Evolutionary conservation across 192 early-diverging fungal genomes (phyloP).

Genomic region (Dimargaris xerosporica): DNA sequence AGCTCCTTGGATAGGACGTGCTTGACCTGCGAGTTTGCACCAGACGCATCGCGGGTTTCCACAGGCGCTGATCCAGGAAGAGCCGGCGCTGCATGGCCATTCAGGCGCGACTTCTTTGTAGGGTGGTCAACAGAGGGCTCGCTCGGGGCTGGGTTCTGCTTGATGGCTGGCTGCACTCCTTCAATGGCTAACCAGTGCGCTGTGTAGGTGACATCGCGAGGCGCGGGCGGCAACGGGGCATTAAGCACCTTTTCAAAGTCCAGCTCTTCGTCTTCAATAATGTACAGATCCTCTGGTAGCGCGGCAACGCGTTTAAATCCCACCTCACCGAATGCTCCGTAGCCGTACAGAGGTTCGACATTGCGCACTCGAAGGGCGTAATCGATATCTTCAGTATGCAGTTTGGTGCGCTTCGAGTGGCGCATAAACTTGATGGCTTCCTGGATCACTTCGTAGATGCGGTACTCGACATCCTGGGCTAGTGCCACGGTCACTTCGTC

Average conservation of each 20-base stretch:
- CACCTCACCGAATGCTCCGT: constrained; percentile 43
- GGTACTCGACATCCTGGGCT: constrained; percentile 88
- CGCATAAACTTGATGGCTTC: constrained; percentile 96
- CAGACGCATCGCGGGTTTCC: constrained; percentile 10
- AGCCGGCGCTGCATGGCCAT: background rate
- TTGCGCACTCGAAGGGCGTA: constrained; percentile 78
- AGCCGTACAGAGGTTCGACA: constrained; percentile 94
- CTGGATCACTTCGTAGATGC: constrained; percentile 77
- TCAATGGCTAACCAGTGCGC: constrained; percentile 99
- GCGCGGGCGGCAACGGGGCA: constrained; percentile 75
- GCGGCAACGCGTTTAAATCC: constrained; percentile 56
- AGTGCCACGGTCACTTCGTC: constrained; percentile 73
- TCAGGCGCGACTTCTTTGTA: constrained; percentile 4
- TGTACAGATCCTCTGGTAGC: constrained; percentile 58
- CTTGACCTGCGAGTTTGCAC: constrained; percentile 59
- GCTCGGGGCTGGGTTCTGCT: constrained; percentile 80
- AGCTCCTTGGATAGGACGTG: constrained; percentile 83
- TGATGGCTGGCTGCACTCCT: constrained; percentile 93
- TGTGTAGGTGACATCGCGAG: constrained; percentile 75
- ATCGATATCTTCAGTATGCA: constrained; percentile 78
- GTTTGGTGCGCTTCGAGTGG: constrained; percentile 69
- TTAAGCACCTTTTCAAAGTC: constrained; percentile 82
- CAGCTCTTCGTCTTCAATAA: constrained; percentile 84
- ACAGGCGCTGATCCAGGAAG: too few relatives aligned
- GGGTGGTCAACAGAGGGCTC: constrained; percentile 17